These are phyloP conservation scores for Haplosporangium sp. DNA, from an alignment of 371 early-diverging fungal species.

Conservation along the genomic window DNA sequence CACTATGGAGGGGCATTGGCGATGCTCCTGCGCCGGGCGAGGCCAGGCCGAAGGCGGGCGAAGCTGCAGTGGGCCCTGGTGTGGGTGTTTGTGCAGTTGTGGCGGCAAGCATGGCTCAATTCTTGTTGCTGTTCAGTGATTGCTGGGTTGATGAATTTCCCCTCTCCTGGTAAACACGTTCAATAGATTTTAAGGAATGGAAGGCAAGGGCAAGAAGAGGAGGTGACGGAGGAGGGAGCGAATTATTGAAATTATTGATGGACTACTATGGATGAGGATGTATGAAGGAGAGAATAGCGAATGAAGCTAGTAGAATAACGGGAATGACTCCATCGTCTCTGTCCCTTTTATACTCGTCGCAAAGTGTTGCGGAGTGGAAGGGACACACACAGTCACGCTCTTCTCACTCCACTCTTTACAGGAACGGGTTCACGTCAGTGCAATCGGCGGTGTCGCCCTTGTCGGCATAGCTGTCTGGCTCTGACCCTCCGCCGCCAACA, in stretches of 20 bases:
- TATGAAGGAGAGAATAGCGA: too few species aligned
- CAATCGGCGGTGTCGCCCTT: neutral
- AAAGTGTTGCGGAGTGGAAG: too few species aligned
- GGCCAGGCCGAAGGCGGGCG: constrained; percentile 46
- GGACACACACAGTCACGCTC: too few species aligned
- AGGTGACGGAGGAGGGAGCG: neutral
- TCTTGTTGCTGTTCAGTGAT: neutral
- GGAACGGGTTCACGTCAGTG: constrained; percentile 14
- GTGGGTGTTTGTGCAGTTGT: constrained; percentile 41
- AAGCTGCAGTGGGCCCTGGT: constrained; percentile 39
- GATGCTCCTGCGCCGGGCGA: constrained; percentile 51
- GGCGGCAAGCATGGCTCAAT: constrained; percentile 37
- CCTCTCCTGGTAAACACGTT: neutral
- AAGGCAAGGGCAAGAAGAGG: neutral
- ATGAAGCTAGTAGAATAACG: neutral
- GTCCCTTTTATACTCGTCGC: neutral
- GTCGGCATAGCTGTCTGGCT: neutral
- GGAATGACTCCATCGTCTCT: too few species aligned
- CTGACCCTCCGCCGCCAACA: neutral
- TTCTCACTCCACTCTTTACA: neutral
- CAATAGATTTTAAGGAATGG: too few species aligned
- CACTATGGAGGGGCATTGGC: constrained; percentile 50
- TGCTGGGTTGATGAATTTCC: neutral
- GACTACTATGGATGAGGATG: neutral
- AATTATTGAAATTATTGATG: neutral